phyloP scores from a whole-genome alignment of 768 basidiomycete species.

The Kwoniella dejecticola region DNA sequence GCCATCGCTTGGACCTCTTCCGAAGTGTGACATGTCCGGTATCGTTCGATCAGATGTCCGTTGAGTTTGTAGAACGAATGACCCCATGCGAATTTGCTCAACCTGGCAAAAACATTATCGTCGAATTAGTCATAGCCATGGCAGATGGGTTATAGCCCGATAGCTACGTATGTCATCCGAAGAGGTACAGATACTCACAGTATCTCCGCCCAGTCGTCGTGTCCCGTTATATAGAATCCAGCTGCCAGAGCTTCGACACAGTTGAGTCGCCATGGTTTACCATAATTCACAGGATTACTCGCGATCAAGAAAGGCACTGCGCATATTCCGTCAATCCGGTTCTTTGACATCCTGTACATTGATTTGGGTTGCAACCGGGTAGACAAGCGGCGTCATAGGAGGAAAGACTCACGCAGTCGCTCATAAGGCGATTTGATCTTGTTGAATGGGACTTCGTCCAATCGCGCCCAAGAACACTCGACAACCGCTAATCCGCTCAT shows the following conservation, averaged over 20 bases:
- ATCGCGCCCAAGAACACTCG: slow-evolving; percentile 95
- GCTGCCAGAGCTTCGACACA: slow-evolving; percentile 89
- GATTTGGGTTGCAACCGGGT: too few species aligned
- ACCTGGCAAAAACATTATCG: slow-evolving; percentile 42
- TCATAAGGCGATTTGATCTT: slow-evolving; percentile 94
- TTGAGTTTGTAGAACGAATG: slow-evolving; percentile 85
- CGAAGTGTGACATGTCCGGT: slow-evolving; percentile 66
- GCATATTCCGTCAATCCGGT: neutral
- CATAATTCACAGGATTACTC: slow-evolving; percentile 96
- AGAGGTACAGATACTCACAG: too few species aligned
- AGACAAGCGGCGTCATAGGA: too few species aligned
- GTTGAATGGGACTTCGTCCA: slow-evolving; percentile 90
- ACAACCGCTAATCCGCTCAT: slow-evolving; percentile 87
- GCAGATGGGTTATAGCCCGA: too few species aligned
- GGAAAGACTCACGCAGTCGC: slow-evolving; percentile 69
- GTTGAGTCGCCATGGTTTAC: slow-evolving; percentile 93
- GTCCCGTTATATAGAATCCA: slow-evolving; percentile 90
- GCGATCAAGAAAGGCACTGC: slow-evolving; percentile 93
- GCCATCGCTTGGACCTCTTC: slow-evolving; percentile 55
- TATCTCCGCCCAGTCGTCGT: slow-evolving; percentile 74
- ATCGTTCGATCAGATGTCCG: slow-evolving; percentile 68
- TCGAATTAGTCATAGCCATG: too few species aligned
- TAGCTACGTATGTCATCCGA: too few species aligned
- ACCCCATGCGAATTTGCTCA: slow-evolving; percentile 89
- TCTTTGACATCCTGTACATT: too few species aligned